These are phyloP conservation scores for Tolypocladium album DNA, from an alignment of 2,329 filamentous ascomycete species.

Conservation along the genomic window DNA sequence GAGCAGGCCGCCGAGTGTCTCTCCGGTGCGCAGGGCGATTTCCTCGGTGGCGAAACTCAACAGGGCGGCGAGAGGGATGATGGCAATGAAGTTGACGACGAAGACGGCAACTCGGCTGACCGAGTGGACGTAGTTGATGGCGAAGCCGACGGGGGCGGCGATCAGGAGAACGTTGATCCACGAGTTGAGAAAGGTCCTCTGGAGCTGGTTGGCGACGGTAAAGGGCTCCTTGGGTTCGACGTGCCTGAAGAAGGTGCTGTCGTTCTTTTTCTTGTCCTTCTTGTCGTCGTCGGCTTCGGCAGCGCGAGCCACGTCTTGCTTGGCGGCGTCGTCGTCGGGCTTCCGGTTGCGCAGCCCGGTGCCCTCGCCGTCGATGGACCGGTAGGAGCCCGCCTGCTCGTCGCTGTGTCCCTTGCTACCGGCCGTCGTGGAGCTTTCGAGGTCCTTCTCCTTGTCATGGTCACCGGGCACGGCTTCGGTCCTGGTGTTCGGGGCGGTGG, in stretches of 20 bases:
- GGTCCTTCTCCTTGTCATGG: conserved; percentile 7
- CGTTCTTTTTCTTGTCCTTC: conserved; percentile 21
- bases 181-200: conserved; percentile 66
- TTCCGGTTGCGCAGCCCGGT: conserved; percentile 19
- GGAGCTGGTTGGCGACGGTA: conserved; percentile 54
- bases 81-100: conserved; percentile 86
- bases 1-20: conserved; percentile 77
- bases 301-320: conserved; percentile 5
- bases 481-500: conserved; percentile 20
- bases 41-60: conserved; percentile 86
- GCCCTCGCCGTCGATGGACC: conserved; percentile 10
- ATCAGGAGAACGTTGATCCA: conserved; percentile 81
- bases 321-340: conserved; percentile 12
- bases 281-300: conserved; percentile 13
- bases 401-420: conserved; percentile 8
- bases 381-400: conserved; percentile 8
- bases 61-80: conserved; percentile 80
- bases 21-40: conserved; percentile 69
- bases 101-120: conserved; percentile 59
- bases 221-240: conserved; percentile 43
- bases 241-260: conserved; percentile 30
- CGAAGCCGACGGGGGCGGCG: conserved; percentile 71
- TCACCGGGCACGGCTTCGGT: conserved; percentile 13
- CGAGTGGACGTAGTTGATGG: conserved; percentile 49
- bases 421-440: conserved; percentile 11